Percentiles rank a stretch among this genome's conserved stretches.
These are phyloP conservation scores for Cotoneaster glaucophyllus DNA, from an alignment of 306 rosid genomes.

Conservation along the genomic window DNA sequence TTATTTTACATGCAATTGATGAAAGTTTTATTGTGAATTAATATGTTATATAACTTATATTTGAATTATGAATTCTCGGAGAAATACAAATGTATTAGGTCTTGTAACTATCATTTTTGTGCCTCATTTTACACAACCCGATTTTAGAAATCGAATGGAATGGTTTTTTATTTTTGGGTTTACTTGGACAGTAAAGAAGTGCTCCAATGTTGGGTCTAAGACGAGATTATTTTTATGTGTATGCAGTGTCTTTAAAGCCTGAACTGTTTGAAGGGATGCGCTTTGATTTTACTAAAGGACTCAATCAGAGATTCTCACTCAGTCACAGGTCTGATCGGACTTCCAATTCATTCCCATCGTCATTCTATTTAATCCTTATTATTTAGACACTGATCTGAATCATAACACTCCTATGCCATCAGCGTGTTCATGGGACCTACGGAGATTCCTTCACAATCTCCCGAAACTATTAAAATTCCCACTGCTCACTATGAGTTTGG, in stretches of 20 bases:
- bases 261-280: slow-evolving; percentile 93
- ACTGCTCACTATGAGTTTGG: slow-evolving; percentile 93
- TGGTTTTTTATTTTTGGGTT: neutral
- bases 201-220: neutral
- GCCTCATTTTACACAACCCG: neutral
- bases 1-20: neutral
- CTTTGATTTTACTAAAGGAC: slow-evolving; percentile 87
- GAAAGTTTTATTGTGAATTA: neutral
- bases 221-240: neutral
- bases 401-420: neutral
- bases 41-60: neutral
- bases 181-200: neutral
- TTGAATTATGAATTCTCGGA: neutral
- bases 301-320: slow-evolving; percentile 83
- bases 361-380: neutral
- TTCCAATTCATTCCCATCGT: neutral
- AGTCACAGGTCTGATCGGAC: slow-evolving; percentile 68
- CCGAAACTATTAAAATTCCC: slow-evolving; percentile 82
- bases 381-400: neutral
- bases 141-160: neutral
- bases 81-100: neutral
- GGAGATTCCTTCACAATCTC: slow-evolving; percentile 81
- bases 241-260: slow-evolving; percentile 94
- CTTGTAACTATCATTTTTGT: neutral
- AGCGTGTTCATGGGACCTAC: slow-evolving; percentile 91